These are phyloP conservation scores for Chrysoporthe cubensis DNA, from an alignment of 2,329 filamentous ascomycete genomes.

Conservation along the genomic window DNA sequence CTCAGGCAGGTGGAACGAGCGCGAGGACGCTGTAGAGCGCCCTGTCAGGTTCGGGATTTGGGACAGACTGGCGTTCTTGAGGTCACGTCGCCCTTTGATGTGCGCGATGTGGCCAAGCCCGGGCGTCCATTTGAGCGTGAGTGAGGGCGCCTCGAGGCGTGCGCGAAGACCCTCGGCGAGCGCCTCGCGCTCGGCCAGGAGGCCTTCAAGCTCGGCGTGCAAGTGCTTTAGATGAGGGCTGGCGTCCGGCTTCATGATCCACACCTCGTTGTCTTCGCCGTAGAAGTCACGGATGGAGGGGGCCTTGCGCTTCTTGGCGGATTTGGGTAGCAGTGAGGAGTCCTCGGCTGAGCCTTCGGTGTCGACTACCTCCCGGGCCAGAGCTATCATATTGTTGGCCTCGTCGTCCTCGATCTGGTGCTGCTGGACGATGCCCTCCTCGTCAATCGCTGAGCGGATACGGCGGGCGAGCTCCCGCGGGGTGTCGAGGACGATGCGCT, in stretches of 20 bases:
- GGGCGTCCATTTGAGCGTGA: constrained; percentile 85
- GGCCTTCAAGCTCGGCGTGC: constrained; percentile 66
- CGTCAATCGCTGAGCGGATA: constrained; percentile 83
- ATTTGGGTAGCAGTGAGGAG: constrained; percentile 58
- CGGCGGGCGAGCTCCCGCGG: constrained; percentile 70
- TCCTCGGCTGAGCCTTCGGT: constrained; percentile 67
- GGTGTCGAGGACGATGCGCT: constrained; percentile 67
- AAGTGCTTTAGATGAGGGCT: constrained; percentile 68
- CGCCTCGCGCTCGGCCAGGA: constrained; percentile 62
- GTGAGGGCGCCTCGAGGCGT: constrained; percentile 62
- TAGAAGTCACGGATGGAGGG: constrained; percentile 61
- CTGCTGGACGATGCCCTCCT: constrained; percentile 82
- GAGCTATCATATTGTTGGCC: constrained; percentile 68
- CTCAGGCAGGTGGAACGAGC: constrained; percentile 79
- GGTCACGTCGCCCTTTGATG: constrained; percentile 71
- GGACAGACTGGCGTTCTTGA: constrained; percentile 59
- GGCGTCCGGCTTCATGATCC: constrained; percentile 70
- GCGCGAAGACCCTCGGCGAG: constrained; percentile 66
- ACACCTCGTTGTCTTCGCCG: constrained; percentile 61
- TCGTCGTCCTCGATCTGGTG: constrained; percentile 78
- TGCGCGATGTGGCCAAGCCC: constrained; percentile 89
- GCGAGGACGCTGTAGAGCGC: constrained; percentile 77
- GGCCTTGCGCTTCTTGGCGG: constrained; percentile 42
- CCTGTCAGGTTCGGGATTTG: constrained; percentile 19
- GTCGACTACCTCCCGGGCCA: constrained; percentile 73